Percentiles rank a stretch among this genome's conserved stretches.
These are phyloP conservation scores for Ambrosia hybrid DNA, from an alignment of 140 eudicot genomes.

Conservation along the genomic window DNA sequence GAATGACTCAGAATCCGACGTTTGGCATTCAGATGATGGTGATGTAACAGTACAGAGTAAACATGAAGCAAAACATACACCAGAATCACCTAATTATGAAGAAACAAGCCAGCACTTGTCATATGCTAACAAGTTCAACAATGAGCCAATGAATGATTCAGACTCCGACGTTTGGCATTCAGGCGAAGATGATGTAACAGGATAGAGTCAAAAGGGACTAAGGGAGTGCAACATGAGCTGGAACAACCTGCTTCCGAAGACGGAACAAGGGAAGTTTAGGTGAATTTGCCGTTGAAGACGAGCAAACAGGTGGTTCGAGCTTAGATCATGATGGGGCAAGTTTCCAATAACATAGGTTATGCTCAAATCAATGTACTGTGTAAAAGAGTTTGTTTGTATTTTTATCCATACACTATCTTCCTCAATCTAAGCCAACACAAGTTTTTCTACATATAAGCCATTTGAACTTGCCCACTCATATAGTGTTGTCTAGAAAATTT, in stretches of 20 bases:
- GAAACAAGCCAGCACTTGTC: neutral
- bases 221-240: too few relatives aligned
- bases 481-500: too few relatives aligned
- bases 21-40: constrained; percentile 30
- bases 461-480: too few relatives aligned
- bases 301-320: neutral
- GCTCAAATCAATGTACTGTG: neutral
- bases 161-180: constrained; percentile 26
- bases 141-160: neutral
- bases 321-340: constrained; percentile 14
- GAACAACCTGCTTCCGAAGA: constrained; percentile 15
- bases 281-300: constrained; percentile 8
- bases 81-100: too few relatives aligned
- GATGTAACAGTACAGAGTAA: constrained; percentile 11
- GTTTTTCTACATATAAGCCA: too few relatives aligned
- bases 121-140: neutral
- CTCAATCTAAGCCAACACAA: too few relatives aligned
- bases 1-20: constrained; percentile 5
- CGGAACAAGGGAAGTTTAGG: constrained; percentile 15
- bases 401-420: neutral
- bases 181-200: constrained; percentile 27
- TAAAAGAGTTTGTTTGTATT: neutral
- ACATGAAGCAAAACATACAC: too few relatives aligned
- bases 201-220: neutral
- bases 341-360: constrained; percentile 7